phyloP scores from a whole-genome alignment of 495 filamentous ascomycete genomes.

The Penicillium canariense region DNA sequence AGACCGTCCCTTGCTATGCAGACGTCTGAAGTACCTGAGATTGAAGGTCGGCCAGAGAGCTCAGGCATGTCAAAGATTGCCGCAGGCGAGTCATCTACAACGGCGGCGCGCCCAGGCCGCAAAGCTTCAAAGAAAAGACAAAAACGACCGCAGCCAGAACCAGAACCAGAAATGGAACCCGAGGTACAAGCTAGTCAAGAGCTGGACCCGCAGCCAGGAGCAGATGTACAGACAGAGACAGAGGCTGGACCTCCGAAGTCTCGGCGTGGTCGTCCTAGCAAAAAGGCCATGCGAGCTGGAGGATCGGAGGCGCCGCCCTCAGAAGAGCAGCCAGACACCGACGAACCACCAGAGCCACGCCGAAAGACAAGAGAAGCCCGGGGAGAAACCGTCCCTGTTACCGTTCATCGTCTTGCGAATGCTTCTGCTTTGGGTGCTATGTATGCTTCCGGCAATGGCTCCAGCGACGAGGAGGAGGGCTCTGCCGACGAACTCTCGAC shows the following conservation, averaged over 20 bases:
- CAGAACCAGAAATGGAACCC: constrained; percentile 7
- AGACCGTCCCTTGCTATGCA: constrained; percentile 1
- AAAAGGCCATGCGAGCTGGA: constrained; percentile 11
- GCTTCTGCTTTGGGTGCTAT: constrained; percentile 27
- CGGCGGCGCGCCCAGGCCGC: constrained; percentile 1
- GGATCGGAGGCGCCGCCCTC: constrained; percentile 8
- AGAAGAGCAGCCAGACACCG: constrained; percentile 25
- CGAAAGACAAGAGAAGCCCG: constrained; percentile 34
- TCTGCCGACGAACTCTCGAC: constrained; percentile 35
- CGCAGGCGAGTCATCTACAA: constrained; percentile 7
- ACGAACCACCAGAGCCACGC: constrained; percentile 4
- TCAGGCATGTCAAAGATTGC: not conserved
- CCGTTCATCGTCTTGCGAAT: constrained; percentile 45
- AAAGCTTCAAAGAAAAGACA: constrained; percentile 1
- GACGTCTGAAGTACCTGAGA: not conserved
- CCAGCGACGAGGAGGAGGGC: constrained; percentile 33
- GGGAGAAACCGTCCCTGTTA: constrained; percentile 45
- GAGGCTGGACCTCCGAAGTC: not conserved
- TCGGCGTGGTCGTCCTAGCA: constrained; percentile 17
- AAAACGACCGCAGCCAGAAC: constrained; percentile 5
- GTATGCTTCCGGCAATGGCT: constrained; percentile 12
- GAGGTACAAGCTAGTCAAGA: constrained; percentile 1
- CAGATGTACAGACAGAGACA: constrained; percentile 12
- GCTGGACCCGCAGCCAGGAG: not conserved
- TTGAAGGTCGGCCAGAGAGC: not conserved